Conservation (phyloP, 2,329 filamentous ascomycete species). For the Aotearoamyces nothofagi region DNA sequence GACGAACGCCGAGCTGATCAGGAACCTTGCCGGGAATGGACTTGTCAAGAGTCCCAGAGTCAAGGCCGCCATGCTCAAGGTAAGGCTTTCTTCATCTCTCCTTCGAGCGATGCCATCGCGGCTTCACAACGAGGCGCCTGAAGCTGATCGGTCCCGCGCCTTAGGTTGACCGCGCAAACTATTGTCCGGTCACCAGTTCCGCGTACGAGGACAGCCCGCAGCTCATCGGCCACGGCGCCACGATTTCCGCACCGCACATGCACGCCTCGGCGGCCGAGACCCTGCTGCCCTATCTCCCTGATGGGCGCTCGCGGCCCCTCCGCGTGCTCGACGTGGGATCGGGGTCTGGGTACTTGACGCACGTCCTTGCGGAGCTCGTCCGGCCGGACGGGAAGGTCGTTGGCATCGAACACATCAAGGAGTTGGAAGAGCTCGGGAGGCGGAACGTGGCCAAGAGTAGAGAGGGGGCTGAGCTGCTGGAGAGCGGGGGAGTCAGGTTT, state of each 20-base stretch:
- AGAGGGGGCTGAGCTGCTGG: constrained; percentile 43
- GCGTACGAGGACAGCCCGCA: constrained; percentile 67
- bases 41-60: constrained; percentile 62
- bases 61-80: constrained; percentile 65
- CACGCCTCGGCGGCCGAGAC: constrained; percentile 50
- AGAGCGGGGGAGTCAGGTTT: constrained; percentile 51
- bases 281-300: constrained; percentile 36
- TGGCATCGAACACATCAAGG: constrained; percentile 59
- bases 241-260: constrained; percentile 63
- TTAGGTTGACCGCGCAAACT: constrained; percentile 79
- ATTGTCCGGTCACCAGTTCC: constrained; percentile 48
- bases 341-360: constrained; percentile 73
- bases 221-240: constrained; percentile 49
- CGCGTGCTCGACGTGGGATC: constrained; percentile 61
- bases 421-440: constrained; percentile 45
- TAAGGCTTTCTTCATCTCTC: constrained; percentile 21
- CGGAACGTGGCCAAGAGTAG: constrained; percentile 49
- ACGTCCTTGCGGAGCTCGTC: constrained; percentile 57
- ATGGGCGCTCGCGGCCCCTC: constrained; percentile 13
- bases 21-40: constrained; percentile 57
- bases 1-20: constrained; percentile 60
- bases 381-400: constrained; percentile 32
- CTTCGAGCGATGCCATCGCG: constrained; percentile 3
- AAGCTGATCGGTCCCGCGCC: constrained; percentile 3
- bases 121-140: background rate